Base-by-base conservation (phyloP, 306 rosid species). In the Cicer judaicum region DNA sequence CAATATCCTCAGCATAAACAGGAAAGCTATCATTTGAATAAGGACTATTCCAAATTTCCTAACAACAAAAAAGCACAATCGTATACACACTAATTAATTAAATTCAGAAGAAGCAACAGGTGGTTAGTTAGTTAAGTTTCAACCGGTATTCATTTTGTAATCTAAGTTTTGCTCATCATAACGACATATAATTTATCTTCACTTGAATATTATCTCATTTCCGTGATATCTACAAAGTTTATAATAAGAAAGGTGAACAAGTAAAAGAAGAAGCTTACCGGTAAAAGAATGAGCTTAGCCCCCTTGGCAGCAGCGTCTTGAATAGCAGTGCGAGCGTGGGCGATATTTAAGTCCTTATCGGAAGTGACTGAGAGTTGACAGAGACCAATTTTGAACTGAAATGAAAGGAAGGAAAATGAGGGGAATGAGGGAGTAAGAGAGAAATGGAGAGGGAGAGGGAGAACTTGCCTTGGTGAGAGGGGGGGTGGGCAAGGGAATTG, bases 11-110 rank as follows among this genome's bases (percentile, higher is more conserved):
- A 1, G 97, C 99, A 50, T 89, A 90, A 62, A 82, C 72, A 0
- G 97, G 97, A 48, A 94, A 92, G 85, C 92, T 75, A 12, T 90
- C 99, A 69, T 89, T 92, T 3, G 96, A 89, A 84, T 92, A 94
- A 3, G 96, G 98, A 53, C 96, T 84, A 43, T 94, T 92, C 99
- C 99, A 94, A 82, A 94, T 90, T 86, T 94, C 99, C 98, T 94
- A 70, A 61, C 4, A 70, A 19, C 54, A 3, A n/a, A 60, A 74
- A 41, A 10, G 19, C n/a, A 11, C 5, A 3, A 24, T 24, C 3
- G 4, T 24, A 24, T 4, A 24, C 4, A 24, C 34, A 24, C 34
- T 24, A 21, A 21, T 21, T 21, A 70, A 13, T 62, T 52, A 75
- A 34, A 76, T 59, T 40, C 43, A 48, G 0, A 53, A 41, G 7